Base-by-base conservation (phyloP, 495 filamentous ascomycete genomes). In the Daldinia childiae region DNA sequence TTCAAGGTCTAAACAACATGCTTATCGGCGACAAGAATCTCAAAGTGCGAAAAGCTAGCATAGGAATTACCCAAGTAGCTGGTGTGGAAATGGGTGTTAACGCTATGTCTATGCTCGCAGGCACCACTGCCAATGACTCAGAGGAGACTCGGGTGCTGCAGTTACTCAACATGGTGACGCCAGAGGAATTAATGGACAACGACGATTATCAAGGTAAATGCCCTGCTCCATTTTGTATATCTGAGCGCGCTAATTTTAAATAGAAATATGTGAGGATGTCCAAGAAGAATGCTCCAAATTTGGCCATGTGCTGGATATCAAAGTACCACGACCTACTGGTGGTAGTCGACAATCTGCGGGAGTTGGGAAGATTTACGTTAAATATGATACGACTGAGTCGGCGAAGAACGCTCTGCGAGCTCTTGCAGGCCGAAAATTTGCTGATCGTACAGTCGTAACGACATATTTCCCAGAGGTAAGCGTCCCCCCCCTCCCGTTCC, bases 91-190 rank as follows among this genome's bases (percentile, higher is more conserved):
- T 97, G 90, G 90, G 94, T 27, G 94, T 98, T 67, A 97, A 97
- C 69, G 96, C 95, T 68, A 98, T 99, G 93, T 95, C 94, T 30
- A 94, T 98, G 92, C 94, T 99, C 76, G 95, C 95, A 34, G 93
- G 94, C 50, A 97, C 95, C 38, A 95, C 92, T 7, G 73, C 74
- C 34, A 85, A 86, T 48, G 90, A 94, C 66, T 77, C 91, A 39
- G 92, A 94, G 65, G 88, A 88, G 50, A 88, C 90, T 62, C 87
- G 93, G 50, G 94, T 99, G 14, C 75, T 99, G 66, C 93, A 97
- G 80, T 82, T 99, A 50, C 83, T 98, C 72, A 99, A 99, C 81
- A 98, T 98, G 95, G 94, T 98, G 26, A 99, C 95, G 0, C 85
- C 93, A 0, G 96, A 98, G 64, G 95, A 99, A 80, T 85, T 99